Base-by-base conservation (phyloP, 345 rosid species). In the Streptanthus diversifolius region DNA sequence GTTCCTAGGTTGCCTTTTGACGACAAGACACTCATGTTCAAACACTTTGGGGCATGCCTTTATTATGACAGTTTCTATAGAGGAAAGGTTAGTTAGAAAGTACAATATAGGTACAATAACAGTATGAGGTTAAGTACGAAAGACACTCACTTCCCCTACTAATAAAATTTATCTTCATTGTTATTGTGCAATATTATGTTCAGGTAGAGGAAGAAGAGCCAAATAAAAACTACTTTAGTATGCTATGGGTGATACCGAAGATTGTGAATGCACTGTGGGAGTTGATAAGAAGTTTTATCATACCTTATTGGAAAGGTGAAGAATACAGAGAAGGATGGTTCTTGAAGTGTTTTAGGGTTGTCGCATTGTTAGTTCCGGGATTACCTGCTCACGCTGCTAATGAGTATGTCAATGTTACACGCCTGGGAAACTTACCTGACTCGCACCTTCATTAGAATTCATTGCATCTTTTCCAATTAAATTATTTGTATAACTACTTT, bases 171-270 rank as follows among this genome's bases (percentile, higher is more conserved):
- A 18, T 43, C 5, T 14, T 41, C 21, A 32, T 44, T 57, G 12
- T 39, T 33, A 8, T 32, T 44, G 7, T 73, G 14, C 45, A 17
- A 53, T 48, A 22, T 18, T 27, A 27, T 44, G n/a, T 75, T 40
- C 75, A 87, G 91, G 80, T 86, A 13, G 21, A 83, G 41, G 5
- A 39, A 7, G 95, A 88, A 35, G 90, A 82, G 47, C 95, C 95
- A 6, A 88, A 87, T 79, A 90, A 83, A 83, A 88, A 88, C 75
- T 85, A 87, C 81, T 90, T 83, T 51, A 77, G 61, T 14, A 30
- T 80, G 35, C 9, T 83, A 14, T 85, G 85, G 86, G 70, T 27
- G 8, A 18, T 84, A 27, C 93, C 93, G 1, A 79, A 82, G 80
- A 7, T 40, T 6, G 5, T 78, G 51, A 83, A 76, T 43, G 93